These are phyloP conservation scores for Neopestalotiopsis sp. DNA, from an alignment of 2,329 filamentous ascomycete species.

Conservation along the genomic window DNA sequence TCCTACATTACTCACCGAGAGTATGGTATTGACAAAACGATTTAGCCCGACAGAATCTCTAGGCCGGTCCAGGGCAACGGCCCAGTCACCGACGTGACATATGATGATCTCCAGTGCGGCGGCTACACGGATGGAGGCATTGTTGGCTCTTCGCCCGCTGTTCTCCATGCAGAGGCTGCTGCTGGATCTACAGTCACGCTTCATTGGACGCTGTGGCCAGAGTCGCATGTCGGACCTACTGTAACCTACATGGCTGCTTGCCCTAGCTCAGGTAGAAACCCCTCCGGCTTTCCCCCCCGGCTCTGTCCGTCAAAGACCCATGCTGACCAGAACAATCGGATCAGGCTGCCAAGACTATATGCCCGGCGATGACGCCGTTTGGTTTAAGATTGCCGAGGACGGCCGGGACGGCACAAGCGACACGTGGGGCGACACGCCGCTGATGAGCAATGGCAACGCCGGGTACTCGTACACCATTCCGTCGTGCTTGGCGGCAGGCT, in stretches of 20 bases:
- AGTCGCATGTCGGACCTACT: conserved; percentile 57
- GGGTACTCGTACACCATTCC: conserved; percentile 59
- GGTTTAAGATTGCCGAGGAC: conserved; percentile 59
- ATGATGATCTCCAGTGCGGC: conserved; percentile 61
- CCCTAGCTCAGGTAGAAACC: conserved; percentile 48
- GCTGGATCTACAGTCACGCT: conserved; percentile 60
- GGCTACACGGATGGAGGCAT: conserved; percentile 54
- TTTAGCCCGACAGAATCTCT: conserved; percentile 56
- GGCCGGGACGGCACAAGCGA: conserved; percentile 55
- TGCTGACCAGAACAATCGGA: background rate
- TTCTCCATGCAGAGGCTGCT: conserved; percentile 56
- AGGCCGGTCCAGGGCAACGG: conserved; percentile 63
- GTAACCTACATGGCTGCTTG: conserved; percentile 67
- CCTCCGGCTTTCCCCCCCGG: background rate
- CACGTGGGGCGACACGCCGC: conserved; percentile 50
- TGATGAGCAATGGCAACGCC: conserved; percentile 48
- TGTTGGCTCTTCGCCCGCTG: conserved; percentile 54
- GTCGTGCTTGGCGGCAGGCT: conserved; percentile 52
- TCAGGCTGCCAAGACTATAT: conserved; percentile 28
- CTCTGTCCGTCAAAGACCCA: background rate
- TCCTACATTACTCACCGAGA: background rate
- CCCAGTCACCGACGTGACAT: conserved; percentile 57
- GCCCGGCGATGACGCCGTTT: conserved; percentile 45
- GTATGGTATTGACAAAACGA: background rate
- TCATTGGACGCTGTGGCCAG: conserved; percentile 58